Evolutionary conservation across 2,329 filamentous ascomycete species (phyloP), one percentile per base, ranked within the genome.

Genomic region (Cladosporium sp.): DNA sequence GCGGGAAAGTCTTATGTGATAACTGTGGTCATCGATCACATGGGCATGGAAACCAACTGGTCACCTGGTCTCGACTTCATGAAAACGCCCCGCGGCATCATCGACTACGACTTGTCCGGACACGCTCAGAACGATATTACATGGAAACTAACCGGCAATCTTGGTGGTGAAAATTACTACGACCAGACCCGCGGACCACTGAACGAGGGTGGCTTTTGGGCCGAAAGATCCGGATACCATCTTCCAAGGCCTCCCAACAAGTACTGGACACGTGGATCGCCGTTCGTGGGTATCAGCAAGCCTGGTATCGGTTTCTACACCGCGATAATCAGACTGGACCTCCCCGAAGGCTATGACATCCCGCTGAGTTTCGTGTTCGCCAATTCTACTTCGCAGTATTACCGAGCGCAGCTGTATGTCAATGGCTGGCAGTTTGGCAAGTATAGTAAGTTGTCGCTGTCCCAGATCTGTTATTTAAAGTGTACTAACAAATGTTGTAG

Each of bases 361-460:
- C 88, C 88, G 0, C 71, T 90, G 1, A 81, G 81, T 0, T 88
- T 91, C 70, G 80, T 80, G 0, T 89, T 90, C 73, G 67, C 71
- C 28, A 77, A 77, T 57, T 59, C 61, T 11, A 75, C 68, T 1
- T 10, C 47, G 6, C 32, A 52, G 2, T 30, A 30, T 7, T 90
- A 89, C 68, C 82, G 90, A 18, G 86, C 82, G 1, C 84, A 89
- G 71, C 78, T 93, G 6, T 93, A 85, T 72, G 87, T 93, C 52
- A 93, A 93, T 71, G 91, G 91, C 1, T 93, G 88, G 77, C 90
- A 93, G 75, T 92, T 88, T 69, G 87, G 86, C 1, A 88, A 88
- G 73, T 89, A 85, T 68, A 64, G 61, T 64, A 30, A 64, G 61
- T 57, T 6, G 3, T 32, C 12, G 10, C n/a, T 14, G 3, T 10